A percentile compares a stretch with the other conserved stretches of the same genome.
phyloP scores from a whole-genome alignment of 257 asterid genomes.

The Lithospermum erythrorhizon region DNA sequence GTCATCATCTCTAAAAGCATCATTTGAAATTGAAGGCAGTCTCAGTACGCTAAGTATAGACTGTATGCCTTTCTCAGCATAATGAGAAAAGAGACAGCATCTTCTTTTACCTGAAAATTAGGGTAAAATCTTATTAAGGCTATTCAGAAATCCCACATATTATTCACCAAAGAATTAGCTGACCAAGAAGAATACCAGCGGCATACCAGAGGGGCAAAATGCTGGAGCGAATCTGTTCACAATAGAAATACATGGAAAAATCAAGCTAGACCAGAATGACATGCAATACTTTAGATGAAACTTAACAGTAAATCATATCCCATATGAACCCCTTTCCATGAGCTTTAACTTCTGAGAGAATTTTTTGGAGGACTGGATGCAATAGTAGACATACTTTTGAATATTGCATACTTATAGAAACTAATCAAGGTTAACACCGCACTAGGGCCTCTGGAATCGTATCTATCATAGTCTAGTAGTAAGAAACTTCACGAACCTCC shows the following conservation, averaged over 20 bases:
- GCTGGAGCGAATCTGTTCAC: slow-evolving; percentile 43
- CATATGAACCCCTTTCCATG: not conserved
- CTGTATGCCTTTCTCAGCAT: slow-evolving; percentile 39
- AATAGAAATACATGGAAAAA: slow-evolving; percentile 8
- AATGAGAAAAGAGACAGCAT: slow-evolving; percentile 45
- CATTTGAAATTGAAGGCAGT: slow-evolving; percentile 20
- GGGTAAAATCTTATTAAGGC: slow-evolving; percentile 5
- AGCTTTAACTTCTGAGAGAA: too few relatives aligned
- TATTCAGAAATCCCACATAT: slow-evolving; percentile 6
- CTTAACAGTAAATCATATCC: not conserved
- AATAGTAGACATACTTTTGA: too few relatives aligned
- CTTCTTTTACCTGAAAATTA: slow-evolving; percentile 45
- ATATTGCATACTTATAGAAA: too few relatives aligned
- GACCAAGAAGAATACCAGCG: slow-evolving; percentile 43
- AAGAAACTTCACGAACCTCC: slow-evolving; percentile 30
- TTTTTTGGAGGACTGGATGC: too few relatives aligned
- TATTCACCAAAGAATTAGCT: slow-evolving; percentile 2
- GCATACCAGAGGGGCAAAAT: slow-evolving; percentile 70
- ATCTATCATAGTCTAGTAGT: not conserved
- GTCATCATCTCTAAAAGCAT: slow-evolving; percentile 25
- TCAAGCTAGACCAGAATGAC: not conserved
- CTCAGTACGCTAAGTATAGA: slow-evolving; percentile 32
- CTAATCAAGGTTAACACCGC: too few relatives aligned
- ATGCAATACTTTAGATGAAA: not conserved
- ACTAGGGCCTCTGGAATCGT: not conserved